phyloP scores from a whole-genome alignment of 2,329 filamentous ascomycete species.

The Acephala macrosclerotiorum region DNA sequence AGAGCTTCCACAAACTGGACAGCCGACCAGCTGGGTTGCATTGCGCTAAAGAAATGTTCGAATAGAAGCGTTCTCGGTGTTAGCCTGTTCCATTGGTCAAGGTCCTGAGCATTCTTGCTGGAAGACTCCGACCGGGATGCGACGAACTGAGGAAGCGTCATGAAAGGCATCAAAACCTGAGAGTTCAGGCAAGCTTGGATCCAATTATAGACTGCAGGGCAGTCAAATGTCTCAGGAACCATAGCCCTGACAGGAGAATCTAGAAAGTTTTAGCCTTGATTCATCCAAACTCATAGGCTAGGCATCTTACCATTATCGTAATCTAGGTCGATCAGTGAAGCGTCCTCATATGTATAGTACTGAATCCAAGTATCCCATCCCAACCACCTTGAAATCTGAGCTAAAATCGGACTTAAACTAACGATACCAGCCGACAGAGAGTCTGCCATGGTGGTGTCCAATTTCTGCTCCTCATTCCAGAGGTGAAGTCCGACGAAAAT shows the following conservation, averaged over 20 bases:
- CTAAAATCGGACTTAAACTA: conserved; percentile 75
- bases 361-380: conserved; percentile 72
- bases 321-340: conserved; percentile 56
- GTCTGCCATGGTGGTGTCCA: conserved; percentile 67
- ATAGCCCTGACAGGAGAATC: conserved; percentile 29
- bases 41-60: conserved; percentile 68
- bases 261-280: conserved; percentile 13
- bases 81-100: conserved; percentile 38
- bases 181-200: conserved; percentile 51
- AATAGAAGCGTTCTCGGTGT: conserved; percentile 76
- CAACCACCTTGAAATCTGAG: conserved; percentile 84
- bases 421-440: conserved; percentile 52
- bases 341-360: conserved; percentile 68
- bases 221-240: conserved; percentile 58
- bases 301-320: conserved; percentile 59
- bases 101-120: conserved; percentile 24
- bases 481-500: conserved; percentile 82
- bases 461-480: conserved; percentile 87
- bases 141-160: conserved; percentile 58
- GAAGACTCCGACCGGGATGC: conserved; percentile 39
- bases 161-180: conserved; percentile 49
- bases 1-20: conserved; percentile 77
- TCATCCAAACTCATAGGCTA: neutral
- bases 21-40: conserved; percentile 59
- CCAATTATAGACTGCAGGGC: conserved; percentile 66